Percentiles rank a stretch among this genome's conserved stretches.
Conservation (phyloP, 2,329 filamentous ascomycete species). For the Colletotrichum tropicale region DNA sequence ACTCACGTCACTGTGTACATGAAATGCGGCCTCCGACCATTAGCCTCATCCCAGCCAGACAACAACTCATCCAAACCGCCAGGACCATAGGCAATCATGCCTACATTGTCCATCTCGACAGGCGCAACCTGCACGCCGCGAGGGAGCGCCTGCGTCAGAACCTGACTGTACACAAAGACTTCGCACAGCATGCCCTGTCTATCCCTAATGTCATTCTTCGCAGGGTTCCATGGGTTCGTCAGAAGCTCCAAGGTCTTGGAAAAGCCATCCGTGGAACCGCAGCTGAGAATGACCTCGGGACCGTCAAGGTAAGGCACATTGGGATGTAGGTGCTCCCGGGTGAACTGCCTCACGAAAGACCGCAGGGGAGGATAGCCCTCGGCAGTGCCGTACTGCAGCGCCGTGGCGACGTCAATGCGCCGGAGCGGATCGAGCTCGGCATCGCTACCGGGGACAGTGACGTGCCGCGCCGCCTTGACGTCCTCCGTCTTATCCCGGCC, state of each 20-base stretch:
- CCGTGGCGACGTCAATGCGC: constrained; percentile 81
- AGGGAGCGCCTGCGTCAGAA: constrained; percentile 69
- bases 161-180: constrained; percentile 80
- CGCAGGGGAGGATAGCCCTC: constrained; percentile 81
- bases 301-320: constrained; percentile 79
- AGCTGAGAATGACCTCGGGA: constrained; percentile 79
- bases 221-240: constrained; percentile 75
- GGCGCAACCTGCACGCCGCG: constrained; percentile 75
- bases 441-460: constrained; percentile 71
- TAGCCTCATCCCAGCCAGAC: constrained; percentile 78
- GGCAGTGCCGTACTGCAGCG: constrained; percentile 86
- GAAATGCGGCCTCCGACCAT: constrained; percentile 78
- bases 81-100: constrained; percentile 76
- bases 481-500: background rate
- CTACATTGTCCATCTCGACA: constrained; percentile 77
- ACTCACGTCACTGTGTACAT: constrained; percentile 88
- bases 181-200: constrained; percentile 82
- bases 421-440: constrained; percentile 61
- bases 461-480: constrained; percentile 45
- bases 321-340: constrained; percentile 77
- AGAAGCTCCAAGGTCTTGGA: constrained; percentile 78
- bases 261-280: constrained; percentile 86
- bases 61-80: constrained; percentile 80
- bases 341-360: constrained; percentile 80
- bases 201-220: constrained; percentile 68